These are phyloP conservation scores for Cutaneotrichosporon spelunceum DNA, from an alignment of 1,284 basidiomycete species.

Conservation along the genomic window DNA sequence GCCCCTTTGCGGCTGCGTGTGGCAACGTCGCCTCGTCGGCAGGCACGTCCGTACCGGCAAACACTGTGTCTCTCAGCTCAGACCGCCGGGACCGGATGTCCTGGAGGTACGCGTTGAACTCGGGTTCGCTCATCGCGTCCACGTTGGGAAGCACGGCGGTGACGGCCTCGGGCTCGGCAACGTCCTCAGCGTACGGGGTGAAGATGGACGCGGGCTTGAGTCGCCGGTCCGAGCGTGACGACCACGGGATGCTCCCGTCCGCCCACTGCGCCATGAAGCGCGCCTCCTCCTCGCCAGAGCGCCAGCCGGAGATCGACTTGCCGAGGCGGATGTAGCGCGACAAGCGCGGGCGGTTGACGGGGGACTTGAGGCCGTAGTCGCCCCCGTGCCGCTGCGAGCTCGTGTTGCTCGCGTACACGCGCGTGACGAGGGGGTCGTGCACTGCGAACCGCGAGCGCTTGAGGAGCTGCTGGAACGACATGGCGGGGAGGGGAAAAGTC, in stretches of 20 bases:
- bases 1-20: slow-evolving; percentile 11
- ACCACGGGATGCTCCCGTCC: slow-evolving; percentile 39
- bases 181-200: slow-evolving; percentile 8
- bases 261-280: slow-evolving; percentile 48
- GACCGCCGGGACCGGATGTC: slow-evolving; percentile 30
- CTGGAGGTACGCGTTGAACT: slow-evolving; percentile 44
- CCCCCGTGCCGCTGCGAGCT: slow-evolving; percentile 25
- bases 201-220: background rate
- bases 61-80: slow-evolving; percentile 19
- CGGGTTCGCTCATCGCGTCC: slow-evolving; percentile 40
- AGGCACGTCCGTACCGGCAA: background rate
- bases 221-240: slow-evolving; percentile 7
- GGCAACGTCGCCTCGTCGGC: slow-evolving; percentile 18
- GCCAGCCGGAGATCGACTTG: slow-evolving; percentile 44
- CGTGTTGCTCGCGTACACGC: slow-evolving; percentile 47
- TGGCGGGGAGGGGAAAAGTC: slow-evolving; percentile 12
- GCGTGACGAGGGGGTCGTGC: slow-evolving; percentile 48
- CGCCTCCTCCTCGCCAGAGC: slow-evolving; percentile 46
- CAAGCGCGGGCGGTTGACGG: slow-evolving; percentile 34
- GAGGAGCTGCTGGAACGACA: slow-evolving; percentile 48
- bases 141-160: slow-evolving; percentile 38
- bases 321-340: slow-evolving; percentile 43
- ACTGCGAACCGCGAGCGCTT: slow-evolving; percentile 43
- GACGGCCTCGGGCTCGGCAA: slow-evolving; percentile 1
- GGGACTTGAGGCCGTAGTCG: slow-evolving; percentile 50